Evolutionary conservation across 495 filamentous ascomycete species (phyloP).

Genomic region (Lophiostoma macrostomum): DNA sequence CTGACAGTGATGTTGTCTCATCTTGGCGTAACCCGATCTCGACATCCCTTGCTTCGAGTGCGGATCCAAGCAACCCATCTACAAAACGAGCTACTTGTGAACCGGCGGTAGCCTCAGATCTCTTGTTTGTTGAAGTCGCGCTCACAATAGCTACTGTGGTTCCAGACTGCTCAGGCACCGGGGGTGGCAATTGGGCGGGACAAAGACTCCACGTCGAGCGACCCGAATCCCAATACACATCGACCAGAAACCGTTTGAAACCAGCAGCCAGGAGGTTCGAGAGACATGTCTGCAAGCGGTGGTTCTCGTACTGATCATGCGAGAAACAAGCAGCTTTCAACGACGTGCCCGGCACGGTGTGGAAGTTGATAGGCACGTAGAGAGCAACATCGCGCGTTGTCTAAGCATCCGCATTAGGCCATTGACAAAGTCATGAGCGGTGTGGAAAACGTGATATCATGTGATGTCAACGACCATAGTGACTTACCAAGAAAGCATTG

Average conservation of each 20-base stretch:
- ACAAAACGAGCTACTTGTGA: too few species aligned
- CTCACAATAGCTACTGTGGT: too few species aligned
- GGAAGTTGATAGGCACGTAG: constrained; percentile 60
- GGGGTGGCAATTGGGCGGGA: constrained; percentile 46
- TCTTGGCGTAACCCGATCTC: too few species aligned
- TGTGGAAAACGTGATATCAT: not conserved
- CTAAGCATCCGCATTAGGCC: constrained; percentile 28
- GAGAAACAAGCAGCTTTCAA: constrained; percentile 59
- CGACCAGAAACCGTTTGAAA: constrained; percentile 58
- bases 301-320: constrained; percentile 49
- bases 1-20: too few species aligned
- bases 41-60: too few species aligned
- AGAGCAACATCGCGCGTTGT: constrained; percentile 61
- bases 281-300: constrained; percentile 50
- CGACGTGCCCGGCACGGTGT: constrained; percentile 54
- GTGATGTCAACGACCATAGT: too few species aligned
- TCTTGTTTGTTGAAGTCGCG: too few species aligned
- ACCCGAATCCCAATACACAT: constrained; percentile 61
- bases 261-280: constrained; percentile 60
- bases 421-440: not conserved
- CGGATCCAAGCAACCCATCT: too few species aligned
- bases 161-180: constrained; percentile 26
- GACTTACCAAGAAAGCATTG: not conserved
- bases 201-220: constrained; percentile 57
- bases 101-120: too few species aligned